Evolutionary conservation across 108 stramenopile species (phyloP).

Genomic region (Asterionellopsis glacialis): DNA sequence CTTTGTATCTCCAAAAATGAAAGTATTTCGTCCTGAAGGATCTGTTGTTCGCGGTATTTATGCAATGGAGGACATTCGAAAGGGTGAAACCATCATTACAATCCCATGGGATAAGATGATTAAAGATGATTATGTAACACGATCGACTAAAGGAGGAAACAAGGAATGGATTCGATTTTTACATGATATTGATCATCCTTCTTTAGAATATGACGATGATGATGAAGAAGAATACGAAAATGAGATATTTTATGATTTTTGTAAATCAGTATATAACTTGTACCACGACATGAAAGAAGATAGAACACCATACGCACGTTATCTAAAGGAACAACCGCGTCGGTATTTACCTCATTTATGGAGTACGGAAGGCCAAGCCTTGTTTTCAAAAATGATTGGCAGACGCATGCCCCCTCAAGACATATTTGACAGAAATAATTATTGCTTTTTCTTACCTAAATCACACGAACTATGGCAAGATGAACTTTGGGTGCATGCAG

Average conservation of each 20-base stretch:
- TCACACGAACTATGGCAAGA: neutral
- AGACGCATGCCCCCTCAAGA: neutral
- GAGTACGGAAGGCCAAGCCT: neutral
- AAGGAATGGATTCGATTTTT: too few species aligned
- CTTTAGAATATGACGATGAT: too few species aligned
- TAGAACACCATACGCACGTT: neutral
- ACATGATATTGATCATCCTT: too few species aligned
- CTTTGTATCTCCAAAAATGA: neutral
- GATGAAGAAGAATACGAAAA: too few species aligned
- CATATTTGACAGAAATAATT: neutral
- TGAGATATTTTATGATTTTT: neutral
- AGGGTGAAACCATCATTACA: neutral
- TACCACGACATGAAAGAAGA: neutral
- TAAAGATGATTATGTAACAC: neutral
- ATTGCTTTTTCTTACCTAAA: too few species aligned
- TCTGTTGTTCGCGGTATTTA: neutral
- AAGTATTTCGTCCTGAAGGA: neutral
- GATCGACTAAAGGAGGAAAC: too few species aligned
- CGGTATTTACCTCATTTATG: neutral
- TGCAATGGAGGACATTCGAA: neutral
- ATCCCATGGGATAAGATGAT: neutral
- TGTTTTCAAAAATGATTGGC: neutral
- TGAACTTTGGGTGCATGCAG: neutral
- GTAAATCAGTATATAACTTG: neutral
- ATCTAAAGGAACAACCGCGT: constrained; percentile 1